A percentile compares a stretch with the other conserved stretches of the same genome.
Conservation (phyloP, 2,329 filamentous ascomycete species). For the Neofusicoccum ribis region DNA sequence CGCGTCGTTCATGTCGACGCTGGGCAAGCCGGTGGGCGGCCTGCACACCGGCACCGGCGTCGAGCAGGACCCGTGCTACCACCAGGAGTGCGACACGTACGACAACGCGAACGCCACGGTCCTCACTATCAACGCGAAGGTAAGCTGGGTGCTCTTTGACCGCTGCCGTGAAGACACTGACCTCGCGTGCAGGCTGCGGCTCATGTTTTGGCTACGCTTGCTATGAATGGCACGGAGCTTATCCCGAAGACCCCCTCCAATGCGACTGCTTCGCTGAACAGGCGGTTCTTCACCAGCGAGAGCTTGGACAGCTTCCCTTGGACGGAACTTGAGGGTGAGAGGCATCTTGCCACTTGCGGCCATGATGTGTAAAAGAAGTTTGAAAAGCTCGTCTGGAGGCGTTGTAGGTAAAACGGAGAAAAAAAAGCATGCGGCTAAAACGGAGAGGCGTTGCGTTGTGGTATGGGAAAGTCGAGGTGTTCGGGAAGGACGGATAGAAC, state of each 20-base stretch:
- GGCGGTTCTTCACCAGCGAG: slow-evolving; percentile 30
- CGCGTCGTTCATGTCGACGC: slow-evolving; percentile 34
- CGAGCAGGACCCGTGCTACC: slow-evolving; percentile 38
- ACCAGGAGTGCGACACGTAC: slow-evolving; percentile 37
- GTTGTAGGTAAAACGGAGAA: too few species aligned
- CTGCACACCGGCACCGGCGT: slow-evolving; percentile 35
- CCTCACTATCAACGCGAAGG: slow-evolving; percentile 36
- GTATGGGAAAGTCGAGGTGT: too few species aligned
- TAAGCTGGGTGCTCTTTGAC: background rate
- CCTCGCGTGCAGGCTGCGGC: slow-evolving; percentile 28
- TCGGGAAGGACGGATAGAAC: too few species aligned
- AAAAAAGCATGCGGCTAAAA: too few species aligned
- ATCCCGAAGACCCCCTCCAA: slow-evolving; percentile 39
- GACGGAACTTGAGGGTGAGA: slow-evolving; percentile 28
- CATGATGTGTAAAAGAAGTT: slow-evolving; percentile 28
- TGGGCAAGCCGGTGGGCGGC: slow-evolving; percentile 40
- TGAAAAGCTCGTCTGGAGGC: too few species aligned
- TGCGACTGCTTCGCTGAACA: slow-evolving; percentile 30
- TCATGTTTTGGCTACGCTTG: slow-evolving; percentile 36
- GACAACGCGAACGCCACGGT: slow-evolving; percentile 34
- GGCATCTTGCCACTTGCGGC: slow-evolving; percentile 34
- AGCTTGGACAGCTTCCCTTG: slow-evolving; percentile 22
- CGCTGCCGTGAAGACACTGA: background rate
- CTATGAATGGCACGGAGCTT: slow-evolving; percentile 32
- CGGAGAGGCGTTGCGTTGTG: too few species aligned